phyloP scores from a whole-genome alignment of 2,329 filamentous ascomycete species.

The Colletotrichum eleusines region DNA sequence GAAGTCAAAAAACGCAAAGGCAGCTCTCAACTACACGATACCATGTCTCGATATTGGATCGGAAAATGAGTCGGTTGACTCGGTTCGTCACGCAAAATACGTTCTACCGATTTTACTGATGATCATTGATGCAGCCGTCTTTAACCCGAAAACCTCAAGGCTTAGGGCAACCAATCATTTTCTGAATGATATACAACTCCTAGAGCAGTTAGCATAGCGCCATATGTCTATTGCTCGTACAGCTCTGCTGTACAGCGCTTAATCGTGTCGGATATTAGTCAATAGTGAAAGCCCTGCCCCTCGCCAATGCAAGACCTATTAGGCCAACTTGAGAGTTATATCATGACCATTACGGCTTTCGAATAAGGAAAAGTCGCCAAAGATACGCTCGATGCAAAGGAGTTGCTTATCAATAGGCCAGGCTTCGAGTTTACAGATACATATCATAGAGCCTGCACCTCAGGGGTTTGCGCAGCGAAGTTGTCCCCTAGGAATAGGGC shows the following conservation, averaged over 20 bases:
- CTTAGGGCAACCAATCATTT: background rate
- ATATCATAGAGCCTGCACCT: background rate
- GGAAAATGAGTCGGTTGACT: background rate
- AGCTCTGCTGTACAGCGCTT: background rate
- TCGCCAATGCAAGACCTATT: background rate
- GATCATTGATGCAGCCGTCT: background rate
- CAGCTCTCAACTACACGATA: background rate
- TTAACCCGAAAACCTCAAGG: background rate
- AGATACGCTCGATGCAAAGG: background rate
- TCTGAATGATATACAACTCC: background rate
- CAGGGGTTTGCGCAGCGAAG: background rate
- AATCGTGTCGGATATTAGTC: background rate
- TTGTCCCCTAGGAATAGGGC: background rate
- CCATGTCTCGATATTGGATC: background rate
- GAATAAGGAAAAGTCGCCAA: background rate
- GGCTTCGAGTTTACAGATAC: background rate
- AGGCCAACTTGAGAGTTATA: background rate
- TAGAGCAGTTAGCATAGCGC: background rate
- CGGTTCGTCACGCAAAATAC: background rate
- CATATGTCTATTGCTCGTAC: background rate
- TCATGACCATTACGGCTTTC: background rate
- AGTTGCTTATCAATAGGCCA: background rate
- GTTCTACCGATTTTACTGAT: background rate
- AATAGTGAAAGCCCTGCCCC: background rate
- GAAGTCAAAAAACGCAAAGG: too few species aligned